phyloP scores from a whole-genome alignment of 495 filamentous ascomycete species.

The Lasiosphaeria miniovina region DNA sequence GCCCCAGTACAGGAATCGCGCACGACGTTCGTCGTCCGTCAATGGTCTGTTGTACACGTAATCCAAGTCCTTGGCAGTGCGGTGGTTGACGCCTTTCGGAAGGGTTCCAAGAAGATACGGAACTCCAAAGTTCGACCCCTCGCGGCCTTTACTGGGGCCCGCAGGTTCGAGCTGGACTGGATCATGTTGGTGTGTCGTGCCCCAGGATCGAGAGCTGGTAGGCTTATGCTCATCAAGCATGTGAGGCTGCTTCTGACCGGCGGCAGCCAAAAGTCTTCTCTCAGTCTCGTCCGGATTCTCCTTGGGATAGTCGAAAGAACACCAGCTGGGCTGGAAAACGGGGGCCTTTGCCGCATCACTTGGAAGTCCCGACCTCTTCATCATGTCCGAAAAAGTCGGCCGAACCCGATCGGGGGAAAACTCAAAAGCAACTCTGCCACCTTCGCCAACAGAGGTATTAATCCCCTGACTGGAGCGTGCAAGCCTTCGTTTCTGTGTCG shows the following conservation, averaged over 20 bases:
- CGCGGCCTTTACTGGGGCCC: constrained; percentile 8
- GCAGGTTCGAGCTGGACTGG: background rate
- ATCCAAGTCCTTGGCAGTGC: constrained; percentile 33
- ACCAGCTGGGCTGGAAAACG: constrained; percentile 30
- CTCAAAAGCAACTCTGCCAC: constrained; percentile 13
- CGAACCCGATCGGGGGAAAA: background rate
- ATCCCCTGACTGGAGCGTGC: constrained; percentile 3
- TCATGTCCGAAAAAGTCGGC: constrained; percentile 13
- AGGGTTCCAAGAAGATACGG: constrained; percentile 46
- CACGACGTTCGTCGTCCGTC: constrained; percentile 47
- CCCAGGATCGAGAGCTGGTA: background rate
- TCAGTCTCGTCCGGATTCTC: constrained; percentile 14
- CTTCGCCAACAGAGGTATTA: constrained; percentile 18
- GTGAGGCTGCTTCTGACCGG: background rate
- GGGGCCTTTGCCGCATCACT: constrained; percentile 28
- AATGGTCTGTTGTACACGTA: constrained; percentile 47
- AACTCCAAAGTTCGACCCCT: constrained; percentile 15
- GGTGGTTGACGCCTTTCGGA: constrained; percentile 36
- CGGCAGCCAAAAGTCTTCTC: constrained; percentile 6
- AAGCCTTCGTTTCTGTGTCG: constrained; percentile 7
- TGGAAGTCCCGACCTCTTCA: constrained; percentile 22
- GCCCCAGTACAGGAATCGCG: constrained; percentile 52
- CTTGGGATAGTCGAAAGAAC: constrained; percentile 13
- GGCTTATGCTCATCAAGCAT: background rate
- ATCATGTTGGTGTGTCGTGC: background rate